Conservation (phyloP, 345 rosid genomes). For the Linum usitatissimum region DNA sequence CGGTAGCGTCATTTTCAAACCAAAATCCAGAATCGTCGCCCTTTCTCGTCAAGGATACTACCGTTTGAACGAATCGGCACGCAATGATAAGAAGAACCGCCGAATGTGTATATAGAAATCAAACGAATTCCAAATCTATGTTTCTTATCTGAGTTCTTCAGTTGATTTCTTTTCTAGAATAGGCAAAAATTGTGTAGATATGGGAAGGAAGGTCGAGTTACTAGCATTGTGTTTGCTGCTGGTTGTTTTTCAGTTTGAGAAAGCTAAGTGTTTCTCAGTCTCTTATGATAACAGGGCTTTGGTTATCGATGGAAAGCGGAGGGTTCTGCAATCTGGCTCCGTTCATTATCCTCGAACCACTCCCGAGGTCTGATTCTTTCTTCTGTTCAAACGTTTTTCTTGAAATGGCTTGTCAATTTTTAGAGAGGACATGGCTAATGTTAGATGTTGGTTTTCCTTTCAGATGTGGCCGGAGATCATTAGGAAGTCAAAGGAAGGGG, state of each 20-base stretch:
- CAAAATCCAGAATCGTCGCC: neutral
- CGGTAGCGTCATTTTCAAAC: too few species aligned
- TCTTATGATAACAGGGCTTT: constrained; percentile 50
- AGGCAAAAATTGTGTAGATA: neutral
- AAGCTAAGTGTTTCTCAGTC: constrained; percentile 21
- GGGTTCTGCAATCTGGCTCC: constrained; percentile 56
- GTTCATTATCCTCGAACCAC: constrained; percentile 49
- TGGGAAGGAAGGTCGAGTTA: constrained; percentile 14
- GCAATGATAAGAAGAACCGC: too few species aligned
- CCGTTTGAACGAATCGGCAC: too few species aligned
- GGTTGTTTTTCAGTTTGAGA: constrained; percentile 18
- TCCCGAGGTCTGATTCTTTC: constrained; percentile 34
- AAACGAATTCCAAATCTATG: constrained; percentile 11
- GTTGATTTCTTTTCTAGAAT: neutral
- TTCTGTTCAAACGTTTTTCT: too few species aligned
- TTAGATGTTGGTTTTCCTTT: constrained; percentile 3
- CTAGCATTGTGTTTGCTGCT: constrained; percentile 12
- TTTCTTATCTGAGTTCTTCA: neutral
- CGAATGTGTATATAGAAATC: neutral
- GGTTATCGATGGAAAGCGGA: constrained; percentile 49
- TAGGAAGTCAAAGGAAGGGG: constrained; percentile 52
- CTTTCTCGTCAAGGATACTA: neutral
- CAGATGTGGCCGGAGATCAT: constrained; percentile 61
- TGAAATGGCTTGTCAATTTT: too few species aligned
- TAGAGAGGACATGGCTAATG: neutral